Conservation (phyloP, 371 early-diverging fungal species). For the Parasitella parasitica region DNA sequence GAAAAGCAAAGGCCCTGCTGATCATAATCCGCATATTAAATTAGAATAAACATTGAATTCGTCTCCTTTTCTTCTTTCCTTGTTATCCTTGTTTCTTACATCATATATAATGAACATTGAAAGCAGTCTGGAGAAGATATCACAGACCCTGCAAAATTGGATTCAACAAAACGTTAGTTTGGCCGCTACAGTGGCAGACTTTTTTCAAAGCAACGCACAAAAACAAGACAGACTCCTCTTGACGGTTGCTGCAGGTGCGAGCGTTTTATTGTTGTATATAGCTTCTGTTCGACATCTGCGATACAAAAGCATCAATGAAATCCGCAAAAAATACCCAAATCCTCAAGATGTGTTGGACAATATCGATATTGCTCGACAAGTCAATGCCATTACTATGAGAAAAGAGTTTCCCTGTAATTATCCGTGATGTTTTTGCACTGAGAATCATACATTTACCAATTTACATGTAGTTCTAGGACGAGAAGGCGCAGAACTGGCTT, state of each 20-base stretch:
- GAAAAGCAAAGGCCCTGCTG: too few species aligned
- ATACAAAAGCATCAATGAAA: conserved; percentile 26
- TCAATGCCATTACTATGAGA: conserved; percentile 10
- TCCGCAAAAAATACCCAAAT: conserved; percentile 43
- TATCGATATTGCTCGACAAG: conserved; percentile 30
- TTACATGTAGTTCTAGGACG: background rate
- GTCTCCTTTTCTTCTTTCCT: too few species aligned
- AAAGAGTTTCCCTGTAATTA: conserved; percentile 48
- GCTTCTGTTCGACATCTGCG: conserved; percentile 35
- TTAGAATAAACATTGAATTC: background rate
- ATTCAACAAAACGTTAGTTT: background rate
- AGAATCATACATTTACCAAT: background rate
- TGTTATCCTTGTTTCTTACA: too few species aligned
- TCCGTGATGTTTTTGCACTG: too few species aligned
- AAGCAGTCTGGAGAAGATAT: background rate
- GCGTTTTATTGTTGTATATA: conserved; percentile 18
- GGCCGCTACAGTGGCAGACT: background rate
- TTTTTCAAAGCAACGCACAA: background rate
- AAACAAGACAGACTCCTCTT: background rate
- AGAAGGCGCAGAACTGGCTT: conserved; percentile 29
- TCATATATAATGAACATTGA: too few species aligned
- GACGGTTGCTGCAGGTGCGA: background rate
- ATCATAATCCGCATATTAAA: too few species aligned
- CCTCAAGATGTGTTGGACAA: conserved; percentile 38
- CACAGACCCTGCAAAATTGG: background rate